A percentile compares a stretch with the other conserved stretches of the same genome.
Evolutionary conservation across 108 stramenopile species (phyloP).

Genomic region (Conticribra weissflogii): DNA sequence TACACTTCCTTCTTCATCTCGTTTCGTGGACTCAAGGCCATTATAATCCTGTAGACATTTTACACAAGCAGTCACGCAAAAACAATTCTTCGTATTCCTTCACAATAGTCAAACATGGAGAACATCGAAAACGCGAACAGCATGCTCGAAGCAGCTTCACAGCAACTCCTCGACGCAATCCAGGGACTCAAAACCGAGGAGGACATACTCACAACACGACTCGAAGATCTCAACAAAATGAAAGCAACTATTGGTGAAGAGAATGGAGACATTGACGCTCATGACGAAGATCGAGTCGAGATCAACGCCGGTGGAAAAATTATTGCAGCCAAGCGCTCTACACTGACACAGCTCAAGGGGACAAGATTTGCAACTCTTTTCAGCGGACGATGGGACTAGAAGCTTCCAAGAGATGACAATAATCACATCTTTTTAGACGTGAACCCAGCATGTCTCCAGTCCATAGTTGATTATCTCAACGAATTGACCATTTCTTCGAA

Average conservation of each 20-base stretch:
- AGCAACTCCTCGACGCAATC: not conserved
- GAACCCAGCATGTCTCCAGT: no score
- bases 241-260: not conserved
- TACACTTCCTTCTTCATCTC: no score
- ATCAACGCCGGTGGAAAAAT: not conserved
- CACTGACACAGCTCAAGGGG: constrained; percentile 8
- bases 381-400: constrained; percentile 29
- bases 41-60: no score
- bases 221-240: not conserved
- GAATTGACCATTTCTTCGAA: no score
- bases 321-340: constrained; percentile 9
- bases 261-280: constrained; percentile 7
- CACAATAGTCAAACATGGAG: not conserved
- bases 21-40: no score
- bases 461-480: no score
- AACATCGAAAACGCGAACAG: not conserved
- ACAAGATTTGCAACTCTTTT: constrained; percentile 18
- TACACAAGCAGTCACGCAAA: no score
- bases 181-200: not conserved
- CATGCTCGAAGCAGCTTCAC: not conserved
- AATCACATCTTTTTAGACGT: no score
- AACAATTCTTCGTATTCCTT: no score
- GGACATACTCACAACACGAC: not conserved
- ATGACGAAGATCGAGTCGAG: constrained; percentile 9
- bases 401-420: no score